Percentiles rank a stretch among this genome's conserved stretches.
Evolutionary conservation across 495 filamentous ascomycete species (phyloP).

Genomic region (Penicillium cinerascens): DNA sequence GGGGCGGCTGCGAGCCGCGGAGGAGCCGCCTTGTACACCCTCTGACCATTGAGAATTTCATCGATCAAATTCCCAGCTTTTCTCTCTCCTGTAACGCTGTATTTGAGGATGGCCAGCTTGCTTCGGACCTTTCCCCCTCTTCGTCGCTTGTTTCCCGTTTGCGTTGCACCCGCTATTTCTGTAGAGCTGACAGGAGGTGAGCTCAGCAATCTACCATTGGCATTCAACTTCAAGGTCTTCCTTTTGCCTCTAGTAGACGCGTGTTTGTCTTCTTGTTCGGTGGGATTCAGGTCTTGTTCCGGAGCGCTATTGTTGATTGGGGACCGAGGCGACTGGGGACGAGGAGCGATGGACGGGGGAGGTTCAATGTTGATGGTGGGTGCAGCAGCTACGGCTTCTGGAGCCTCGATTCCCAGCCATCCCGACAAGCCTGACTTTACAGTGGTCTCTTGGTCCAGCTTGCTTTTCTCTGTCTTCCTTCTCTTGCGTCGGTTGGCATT

Average conservation of each 20-base stretch:
- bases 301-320: background rate
- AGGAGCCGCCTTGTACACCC: slow-evolving; percentile 1
- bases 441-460: slow-evolving; percentile 2
- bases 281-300: background rate
- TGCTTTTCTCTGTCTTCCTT: slow-evolving; percentile 44
- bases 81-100: slow-evolving; percentile 25
- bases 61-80: slow-evolving; percentile 47
- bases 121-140: slow-evolving; percentile 16
- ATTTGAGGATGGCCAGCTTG: slow-evolving; percentile 46
- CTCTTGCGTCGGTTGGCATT: slow-evolving; percentile 48
- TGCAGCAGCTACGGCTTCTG: background rate
- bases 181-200: slow-evolving; percentile 39
- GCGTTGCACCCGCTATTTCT: slow-evolving; percentile 24
- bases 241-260: slow-evolving; percentile 14
- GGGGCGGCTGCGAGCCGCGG: slow-evolving; percentile 3
- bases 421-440: slow-evolving; percentile 12
- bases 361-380: background rate
- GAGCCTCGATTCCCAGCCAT: slow-evolving; percentile 18
- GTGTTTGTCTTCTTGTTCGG: background rate
- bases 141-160: slow-evolving; percentile 19
- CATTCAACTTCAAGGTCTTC: slow-evolving; percentile 52
- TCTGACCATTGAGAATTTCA: slow-evolving; percentile 41
- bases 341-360: background rate
- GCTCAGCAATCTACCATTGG: slow-evolving; percentile 54
- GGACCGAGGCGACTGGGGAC: background rate